Percentiles rank a stretch among this genome's conserved stretches.
Evolutionary conservation across 2,329 filamentous ascomycete species (phyloP).

Genomic region (Aspergillus fumigatiaffinis): DNA sequence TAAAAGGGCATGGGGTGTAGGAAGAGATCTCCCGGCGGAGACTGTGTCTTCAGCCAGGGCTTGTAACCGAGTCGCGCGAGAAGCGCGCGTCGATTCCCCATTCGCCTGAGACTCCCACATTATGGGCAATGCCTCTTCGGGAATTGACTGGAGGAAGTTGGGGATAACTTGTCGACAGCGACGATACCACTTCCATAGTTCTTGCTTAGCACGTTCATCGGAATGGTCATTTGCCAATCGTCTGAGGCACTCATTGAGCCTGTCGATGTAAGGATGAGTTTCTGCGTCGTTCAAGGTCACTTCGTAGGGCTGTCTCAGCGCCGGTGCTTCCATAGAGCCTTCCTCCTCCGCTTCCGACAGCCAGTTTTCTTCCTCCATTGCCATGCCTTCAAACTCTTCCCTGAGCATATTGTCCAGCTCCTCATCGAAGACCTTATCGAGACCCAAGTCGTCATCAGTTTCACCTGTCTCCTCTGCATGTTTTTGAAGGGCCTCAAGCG

Average conservation of each 20-base stretch:
- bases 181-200: slow-evolving; percentile 50
- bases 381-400: slow-evolving; percentile 35
- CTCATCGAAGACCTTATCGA: slow-evolving; percentile 39
- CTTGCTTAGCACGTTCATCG: slow-evolving; percentile 29
- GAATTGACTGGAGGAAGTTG: slow-evolving; percentile 53
- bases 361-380: slow-evolving; percentile 36
- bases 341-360: slow-evolving; percentile 22
- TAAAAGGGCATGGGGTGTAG: slow-evolving; percentile 57
- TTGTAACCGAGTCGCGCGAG: slow-evolving; percentile 57
- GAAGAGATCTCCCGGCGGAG: slow-evolving; percentile 54
- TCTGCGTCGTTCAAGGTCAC: slow-evolving; percentile 31
- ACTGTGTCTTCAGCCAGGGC: slow-evolving; percentile 64
- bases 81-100: slow-evolving; percentile 43
- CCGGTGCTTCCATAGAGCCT: slow-evolving; percentile 12
- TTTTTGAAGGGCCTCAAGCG: slow-evolving; percentile 41
- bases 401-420: slow-evolving; percentile 40
- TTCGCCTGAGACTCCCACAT: slow-evolving; percentile 60
- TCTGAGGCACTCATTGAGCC: slow-evolving; percentile 38
- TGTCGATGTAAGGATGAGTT: slow-evolving; percentile 36
- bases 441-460: slow-evolving; percentile 17
- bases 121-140: slow-evolving; percentile 58
- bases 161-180: slow-evolving; percentile 46
- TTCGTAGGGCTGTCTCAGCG: slow-evolving; percentile 24
- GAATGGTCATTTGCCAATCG: slow-evolving; percentile 24
- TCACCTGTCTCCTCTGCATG: slow-evolving; percentile 36